Evolutionary conservation across 352 stramenopile genomes (phyloP).

Genomic region (Albugo laibachii): DNA sequence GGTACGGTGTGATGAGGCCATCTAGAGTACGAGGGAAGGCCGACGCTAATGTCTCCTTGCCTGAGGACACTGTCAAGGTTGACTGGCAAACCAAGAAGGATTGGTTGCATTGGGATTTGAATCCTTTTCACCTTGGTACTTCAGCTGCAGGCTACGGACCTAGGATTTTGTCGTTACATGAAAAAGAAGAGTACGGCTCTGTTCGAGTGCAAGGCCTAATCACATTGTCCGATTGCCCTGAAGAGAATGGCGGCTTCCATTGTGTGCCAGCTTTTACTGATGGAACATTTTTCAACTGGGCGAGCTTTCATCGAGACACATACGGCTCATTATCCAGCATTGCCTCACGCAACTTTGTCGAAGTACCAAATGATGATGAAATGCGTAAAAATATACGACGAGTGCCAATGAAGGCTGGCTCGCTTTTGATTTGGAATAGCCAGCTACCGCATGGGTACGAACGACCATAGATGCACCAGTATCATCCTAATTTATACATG

Average conservation of each 20-base stretch:
- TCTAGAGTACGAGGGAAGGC: conserved; percentile 7
- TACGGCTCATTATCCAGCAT: conserved; percentile 17
- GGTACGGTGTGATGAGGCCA: conserved; percentile 24
- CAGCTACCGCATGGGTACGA: conserved; percentile 18
- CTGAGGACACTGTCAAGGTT: conserved; percentile 11
- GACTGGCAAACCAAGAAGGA: conserved; percentile 29
- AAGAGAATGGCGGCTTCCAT: conserved; percentile 24
- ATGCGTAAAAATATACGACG: conserved; percentile 17
- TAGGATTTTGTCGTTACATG: conserved; percentile 2
- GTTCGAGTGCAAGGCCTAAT: conserved; percentile 22
- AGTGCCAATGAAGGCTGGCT: conserved; percentile 21
- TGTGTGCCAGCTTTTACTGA: conserved; percentile 25
- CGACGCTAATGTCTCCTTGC: not conserved
- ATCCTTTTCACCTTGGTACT: conserved; percentile 24
- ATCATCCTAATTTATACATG: not conserved
- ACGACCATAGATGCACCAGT: not conserved
- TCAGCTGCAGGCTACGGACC: conserved; percentile 20
- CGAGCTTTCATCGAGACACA: conserved; percentile 9
- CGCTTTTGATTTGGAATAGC: conserved; percentile 27
- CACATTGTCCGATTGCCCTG: conserved; percentile 18
- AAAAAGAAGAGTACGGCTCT: conserved; percentile 16
- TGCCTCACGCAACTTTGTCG: conserved; percentile 20
- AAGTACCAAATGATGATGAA: conserved; percentile 18
- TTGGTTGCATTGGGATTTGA: conserved; percentile 30
- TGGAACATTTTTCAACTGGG: conserved; percentile 25